Conservation (phyloP, 2,329 filamentous ascomycete species). For the Aspergillus cejpii region DNA sequence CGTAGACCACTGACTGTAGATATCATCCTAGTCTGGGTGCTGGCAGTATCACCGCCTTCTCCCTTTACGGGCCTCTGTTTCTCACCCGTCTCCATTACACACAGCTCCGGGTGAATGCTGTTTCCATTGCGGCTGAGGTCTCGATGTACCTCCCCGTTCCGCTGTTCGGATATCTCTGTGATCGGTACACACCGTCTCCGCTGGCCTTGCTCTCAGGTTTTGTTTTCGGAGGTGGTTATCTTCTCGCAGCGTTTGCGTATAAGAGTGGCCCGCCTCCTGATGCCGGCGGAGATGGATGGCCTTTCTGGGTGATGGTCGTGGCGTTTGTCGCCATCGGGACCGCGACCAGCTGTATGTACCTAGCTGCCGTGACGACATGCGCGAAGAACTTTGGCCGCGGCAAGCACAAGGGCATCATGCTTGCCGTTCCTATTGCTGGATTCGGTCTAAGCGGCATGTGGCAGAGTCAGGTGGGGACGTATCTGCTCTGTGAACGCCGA, state of each 20-base stretch:
- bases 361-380: slow-evolving; percentile 85
- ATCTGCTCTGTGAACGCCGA: slow-evolving; percentile 64
- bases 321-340: slow-evolving; percentile 78
- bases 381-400: slow-evolving; percentile 96
- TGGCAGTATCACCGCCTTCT: slow-evolving; percentile 88
- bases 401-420: slow-evolving; percentile 76
- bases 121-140: slow-evolving; percentile 79
- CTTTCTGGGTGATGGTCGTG: slow-evolving; percentile 75
- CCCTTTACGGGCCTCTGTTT: slow-evolving; percentile 85
- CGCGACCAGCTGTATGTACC: slow-evolving; percentile 82
- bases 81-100: slow-evolving; percentile 79
- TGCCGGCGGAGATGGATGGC: slow-evolving; percentile 53
- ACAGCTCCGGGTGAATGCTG: slow-evolving; percentile 84
- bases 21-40: slow-evolving; percentile 58
- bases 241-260: slow-evolving; percentile 75
- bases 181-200: slow-evolving; percentile 73
- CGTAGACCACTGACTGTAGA: slow-evolving; percentile 3
- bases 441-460: slow-evolving; percentile 95
- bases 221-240: slow-evolving; percentile 74
- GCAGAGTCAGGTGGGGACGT: slow-evolving; percentile 80
- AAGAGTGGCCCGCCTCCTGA: slow-evolving; percentile 50
- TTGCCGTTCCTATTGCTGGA: slow-evolving; percentile 83
- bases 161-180: slow-evolving; percentile 82
- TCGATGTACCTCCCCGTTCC: slow-evolving; percentile 91
- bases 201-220: slow-evolving; percentile 65